Evolutionary conservation across 768 basidiomycete species (phyloP).

Genomic region (Pleurotus platypus): DNA sequence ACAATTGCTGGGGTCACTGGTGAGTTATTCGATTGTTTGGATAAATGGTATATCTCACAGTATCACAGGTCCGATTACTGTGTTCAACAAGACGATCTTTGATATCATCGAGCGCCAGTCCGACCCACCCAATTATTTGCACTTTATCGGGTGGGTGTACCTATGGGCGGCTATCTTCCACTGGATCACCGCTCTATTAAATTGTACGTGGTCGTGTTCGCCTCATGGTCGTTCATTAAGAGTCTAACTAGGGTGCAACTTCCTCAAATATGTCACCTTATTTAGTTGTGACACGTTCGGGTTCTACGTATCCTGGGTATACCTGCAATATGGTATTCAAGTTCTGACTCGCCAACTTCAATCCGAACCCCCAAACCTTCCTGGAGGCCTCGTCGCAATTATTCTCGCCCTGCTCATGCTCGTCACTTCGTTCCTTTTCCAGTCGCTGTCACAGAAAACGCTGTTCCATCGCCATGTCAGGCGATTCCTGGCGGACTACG

Average conservation of each 20-base stretch:
- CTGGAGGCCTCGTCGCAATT: conserved; percentile 58
- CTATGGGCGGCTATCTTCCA: conserved; percentile 86
- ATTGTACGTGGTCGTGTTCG: conserved; percentile 45
- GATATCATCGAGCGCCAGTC: conserved; percentile 58
- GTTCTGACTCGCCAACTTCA: conserved; percentile 72
- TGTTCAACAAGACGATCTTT: conserved; percentile 89
- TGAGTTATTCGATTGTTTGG: conserved; percentile 16
- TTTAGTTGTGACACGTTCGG: conserved; percentile 93
- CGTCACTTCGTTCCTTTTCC: conserved; percentile 70
- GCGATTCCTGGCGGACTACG: conserved; percentile 80
- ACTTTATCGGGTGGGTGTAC: conserved; percentile 92
- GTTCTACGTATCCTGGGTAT: conserved; percentile 90
- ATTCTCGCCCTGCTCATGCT: conserved; percentile 81
- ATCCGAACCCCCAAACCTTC: conserved; percentile 26
- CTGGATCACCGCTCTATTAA: conserved; percentile 76
- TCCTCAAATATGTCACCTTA: conserved; percentile 81
- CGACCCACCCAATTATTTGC: conserved; percentile 71
- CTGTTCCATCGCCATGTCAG: conserved; percentile 76
- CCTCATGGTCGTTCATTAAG: neutral
- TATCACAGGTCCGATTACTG: conserved; percentile 81
- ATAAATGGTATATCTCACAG: neutral
- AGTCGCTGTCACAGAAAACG: conserved; percentile 52
- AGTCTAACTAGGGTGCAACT: conserved; percentile 61
- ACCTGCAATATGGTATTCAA: conserved; percentile 87
- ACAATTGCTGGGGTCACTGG: conserved; percentile 92